Percentiles rank a stretch among this genome's conserved stretches.
Conservation (phyloP, 2,329 filamentous ascomycete species). For the Truncatella angustata region DNA sequence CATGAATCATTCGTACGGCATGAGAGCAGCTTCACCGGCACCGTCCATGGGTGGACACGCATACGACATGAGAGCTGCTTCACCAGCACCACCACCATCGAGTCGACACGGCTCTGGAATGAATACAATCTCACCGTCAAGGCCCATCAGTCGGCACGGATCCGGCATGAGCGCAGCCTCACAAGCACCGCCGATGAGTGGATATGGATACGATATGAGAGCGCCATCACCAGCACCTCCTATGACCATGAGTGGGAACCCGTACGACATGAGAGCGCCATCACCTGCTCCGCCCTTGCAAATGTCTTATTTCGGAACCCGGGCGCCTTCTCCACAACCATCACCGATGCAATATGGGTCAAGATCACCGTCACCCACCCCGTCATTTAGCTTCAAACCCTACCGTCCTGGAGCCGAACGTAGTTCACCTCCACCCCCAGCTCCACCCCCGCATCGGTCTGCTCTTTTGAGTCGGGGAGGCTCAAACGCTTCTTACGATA, state of each 20-base stretch:
- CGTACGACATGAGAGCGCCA: constrained; percentile 24
- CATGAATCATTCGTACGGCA: constrained; percentile 19
- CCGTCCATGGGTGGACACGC: constrained; percentile 15
- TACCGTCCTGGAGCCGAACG: constrained; percentile 31
- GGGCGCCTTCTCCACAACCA: constrained; percentile 39
- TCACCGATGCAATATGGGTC: constrained; percentile 25
- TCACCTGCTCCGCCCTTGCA: constrained; percentile 31
- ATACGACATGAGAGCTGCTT: constrained; percentile 24
- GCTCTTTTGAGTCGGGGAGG: constrained; percentile 27
- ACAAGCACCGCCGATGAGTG: constrained; percentile 24
- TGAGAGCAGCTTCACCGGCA: constrained; percentile 21
- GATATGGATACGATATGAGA: constrained; percentile 21
- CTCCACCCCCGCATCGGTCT: constrained; percentile 81
- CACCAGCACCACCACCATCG: too few species aligned
- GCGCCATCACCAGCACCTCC: constrained; percentile 36
- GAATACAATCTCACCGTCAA: too few species aligned
- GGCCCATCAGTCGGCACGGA: too few species aligned
- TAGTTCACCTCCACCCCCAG: constrained; percentile 70
- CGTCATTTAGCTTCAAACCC: constrained; percentile 36
- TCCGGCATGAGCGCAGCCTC: constrained; percentile 22
- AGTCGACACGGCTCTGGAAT: too few species aligned
- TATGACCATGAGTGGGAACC: constrained; percentile 15
- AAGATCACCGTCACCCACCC: constrained; percentile 36
- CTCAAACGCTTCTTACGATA: constrained; percentile 36
- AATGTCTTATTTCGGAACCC: constrained; percentile 24